Base-by-base conservation (phyloP, 495 filamentous ascomycete genomes). In the Wilcoxina mikolae region DNA sequence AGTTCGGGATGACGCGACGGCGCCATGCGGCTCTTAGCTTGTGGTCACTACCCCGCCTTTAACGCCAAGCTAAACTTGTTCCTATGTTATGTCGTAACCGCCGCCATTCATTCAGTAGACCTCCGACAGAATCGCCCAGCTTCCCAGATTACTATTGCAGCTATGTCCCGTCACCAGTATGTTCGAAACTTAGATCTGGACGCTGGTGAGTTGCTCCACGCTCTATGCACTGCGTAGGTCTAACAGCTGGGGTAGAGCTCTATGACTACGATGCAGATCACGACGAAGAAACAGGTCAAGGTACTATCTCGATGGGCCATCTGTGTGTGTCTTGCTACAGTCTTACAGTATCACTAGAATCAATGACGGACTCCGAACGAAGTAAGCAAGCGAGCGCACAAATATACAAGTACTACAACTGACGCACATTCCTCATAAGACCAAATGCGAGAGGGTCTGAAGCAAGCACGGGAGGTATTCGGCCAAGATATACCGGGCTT, bases 91-190 rank as follows among this genome's bases (percentile, higher is more conserved):
- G n/a, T n/a, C n/a, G n/a, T n/a, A n/a, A n/a, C n/a, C n/a, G n/a
- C n/a, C n/a, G n/a, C n/a, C n/a, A n/a, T n/a, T n/a, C n/a, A n/a
- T n/a, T n/a, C n/a, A n/a, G n/a, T n/a, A n/a, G n/a, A n/a, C n/a
- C n/a, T n/a, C n/a, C n/a, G n/a, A n/a, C n/a, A n/a, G n/a, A n/a
- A n/a, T n/a, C n/a, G n/a, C n/a, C n/a, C n/a, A n/a, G n/a, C n/a
- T n/a, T n/a, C n/a, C n/a, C n/a, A n/a, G n/a, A n/a, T 35, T 15
- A 35, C 31, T 15, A 35, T 35, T 35, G 31, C 31, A 35, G 15
- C 31, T 35, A 83, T 83, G 80, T 81, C 80, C 10, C 74, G 80
- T 45, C 80, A 83, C 41, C 73, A 78, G 59, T 64, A 74, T 20
- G 66, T 82, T 45, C 76, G 78, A 43, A 77, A 75, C 57, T 60